Conservation (phyloP, 306 rosid genomes). For the Vigna reflexopilosa region DNA sequence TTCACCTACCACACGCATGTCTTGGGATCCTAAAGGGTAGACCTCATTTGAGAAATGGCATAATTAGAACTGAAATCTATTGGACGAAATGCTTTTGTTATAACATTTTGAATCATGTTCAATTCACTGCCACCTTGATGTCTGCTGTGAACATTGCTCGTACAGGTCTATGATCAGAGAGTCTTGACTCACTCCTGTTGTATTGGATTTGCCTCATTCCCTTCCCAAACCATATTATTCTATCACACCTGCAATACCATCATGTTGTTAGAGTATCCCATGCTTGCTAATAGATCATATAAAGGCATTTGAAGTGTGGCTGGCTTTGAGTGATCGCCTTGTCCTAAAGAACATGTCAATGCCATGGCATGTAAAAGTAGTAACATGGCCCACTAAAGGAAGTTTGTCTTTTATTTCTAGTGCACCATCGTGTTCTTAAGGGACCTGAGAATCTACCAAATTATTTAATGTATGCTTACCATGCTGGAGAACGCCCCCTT, state of each 20-base stretch:
- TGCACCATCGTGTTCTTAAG: neutral
- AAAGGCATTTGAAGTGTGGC: constrained; percentile 25
- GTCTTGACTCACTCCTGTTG: constrained; percentile 52
- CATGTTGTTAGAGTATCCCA: constrained; percentile 24
- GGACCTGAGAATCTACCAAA: constrained; percentile 3
- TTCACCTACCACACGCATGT: constrained; percentile 39
- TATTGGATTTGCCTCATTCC: constrained; percentile 60
- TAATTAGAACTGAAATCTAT: constrained; percentile 38
- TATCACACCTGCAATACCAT: constrained; percentile 56
- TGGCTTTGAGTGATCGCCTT: neutral
- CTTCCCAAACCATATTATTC: constrained; percentile 65
- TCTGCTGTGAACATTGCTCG: constrained; percentile 55
- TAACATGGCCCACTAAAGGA: neutral
- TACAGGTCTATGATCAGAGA: constrained; percentile 66
- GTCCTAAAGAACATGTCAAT: neutral
- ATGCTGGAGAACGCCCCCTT: constrained; percentile 79
- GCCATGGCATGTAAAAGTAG: neutral
- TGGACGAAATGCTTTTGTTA: constrained; percentile 40
- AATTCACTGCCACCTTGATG: constrained; percentile 32
- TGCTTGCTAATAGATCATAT: constrained; percentile 29
- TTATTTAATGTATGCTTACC: constrained; percentile 55
- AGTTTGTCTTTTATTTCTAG: neutral
- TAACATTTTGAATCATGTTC: constrained; percentile 20
- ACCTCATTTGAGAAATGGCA: constrained; percentile 4
- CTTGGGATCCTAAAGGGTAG: constrained; percentile 5